phyloP scores from a whole-genome alignment of 2,329 filamentous ascomycete species.

The Fusarium virguliforme region DNA sequence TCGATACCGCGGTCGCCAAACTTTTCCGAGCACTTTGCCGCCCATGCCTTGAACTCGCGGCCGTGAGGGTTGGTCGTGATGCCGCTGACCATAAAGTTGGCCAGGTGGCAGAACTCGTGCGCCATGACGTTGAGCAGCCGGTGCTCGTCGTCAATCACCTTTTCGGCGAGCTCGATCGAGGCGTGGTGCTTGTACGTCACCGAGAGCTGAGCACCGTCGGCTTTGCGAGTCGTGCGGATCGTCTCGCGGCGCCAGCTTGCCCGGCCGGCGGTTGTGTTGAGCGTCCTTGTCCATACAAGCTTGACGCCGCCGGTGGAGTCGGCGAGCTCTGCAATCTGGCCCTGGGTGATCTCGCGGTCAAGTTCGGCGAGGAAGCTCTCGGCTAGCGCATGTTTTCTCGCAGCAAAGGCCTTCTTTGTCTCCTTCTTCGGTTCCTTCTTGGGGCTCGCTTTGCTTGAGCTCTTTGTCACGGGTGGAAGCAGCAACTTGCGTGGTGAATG shows the following conservation, averaged over 20 bases:
- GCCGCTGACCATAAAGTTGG: constrained; percentile 89
- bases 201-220: constrained; percentile 48
- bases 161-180: constrained; percentile 89
- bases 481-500: constrained; percentile 67
- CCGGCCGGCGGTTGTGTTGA: constrained; percentile 84
- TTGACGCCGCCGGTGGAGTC: constrained; percentile 78
- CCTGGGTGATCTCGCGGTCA: constrained; percentile 75
- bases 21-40: constrained; percentile 65
- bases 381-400: constrained; percentile 75
- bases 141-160: constrained; percentile 84
- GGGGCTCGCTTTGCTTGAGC: constrained; percentile 51
- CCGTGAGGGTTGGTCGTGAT: constrained; percentile 86
- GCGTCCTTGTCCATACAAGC: constrained; percentile 82
- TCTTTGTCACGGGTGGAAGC: constrained; percentile 52
- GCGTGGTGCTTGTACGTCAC: constrained; percentile 72
- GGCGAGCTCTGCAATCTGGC: constrained; percentile 72
- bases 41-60: constrained; percentile 86
- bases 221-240: constrained; percentile 56
- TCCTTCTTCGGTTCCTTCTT: constrained; percentile 58
- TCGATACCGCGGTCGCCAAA: constrained; percentile 77
- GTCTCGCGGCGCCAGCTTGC: constrained; percentile 80
- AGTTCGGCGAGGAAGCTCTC: constrained; percentile 77
- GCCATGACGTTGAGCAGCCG: constrained; percentile 92
- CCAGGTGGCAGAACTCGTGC: constrained; percentile 96
- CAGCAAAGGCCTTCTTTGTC: constrained; percentile 74